phyloP scores from a whole-genome alignment of 345 rosid species.

The Excoecaria agallocha region DNA sequence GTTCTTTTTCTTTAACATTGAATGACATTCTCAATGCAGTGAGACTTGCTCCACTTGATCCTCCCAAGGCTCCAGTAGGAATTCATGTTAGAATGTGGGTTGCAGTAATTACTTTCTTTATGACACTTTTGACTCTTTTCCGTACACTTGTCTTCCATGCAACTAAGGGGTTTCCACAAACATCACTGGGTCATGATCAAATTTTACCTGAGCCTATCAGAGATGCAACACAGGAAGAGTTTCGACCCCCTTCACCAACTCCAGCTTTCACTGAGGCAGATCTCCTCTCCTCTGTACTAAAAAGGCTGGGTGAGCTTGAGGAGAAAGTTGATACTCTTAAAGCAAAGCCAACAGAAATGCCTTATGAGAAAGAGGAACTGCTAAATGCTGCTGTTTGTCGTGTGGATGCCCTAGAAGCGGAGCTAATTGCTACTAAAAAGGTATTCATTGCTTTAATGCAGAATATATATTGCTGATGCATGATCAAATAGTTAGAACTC shows the following conservation, averaged over 20 bases:
- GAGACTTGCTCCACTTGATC: conserved; percentile 28
- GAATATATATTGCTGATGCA: neutral
- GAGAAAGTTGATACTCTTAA: conserved; percentile 78
- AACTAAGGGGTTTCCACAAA: conserved; percentile 46
- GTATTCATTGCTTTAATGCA: conserved; percentile 28
- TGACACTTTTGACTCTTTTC: conserved; percentile 56
- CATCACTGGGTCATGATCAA: conserved; percentile 32
- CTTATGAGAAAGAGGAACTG: conserved; percentile 91
- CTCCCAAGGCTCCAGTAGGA: conserved; percentile 55
- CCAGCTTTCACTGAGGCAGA: conserved; percentile 51
- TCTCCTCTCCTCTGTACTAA: conserved; percentile 62
- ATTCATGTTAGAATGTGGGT: conserved; percentile 43
- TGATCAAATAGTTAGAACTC: neutral
- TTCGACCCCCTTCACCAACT: conserved; percentile 56
- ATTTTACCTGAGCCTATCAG: conserved; percentile 33
- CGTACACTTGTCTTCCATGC: conserved; percentile 43
- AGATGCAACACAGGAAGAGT: conserved; percentile 42
- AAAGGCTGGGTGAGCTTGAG: conserved; percentile 84
- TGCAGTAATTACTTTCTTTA: conserved; percentile 53
- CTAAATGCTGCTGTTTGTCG: conserved; percentile 97
- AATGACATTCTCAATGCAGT: conserved; percentile 43
- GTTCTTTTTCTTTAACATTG: neutral
- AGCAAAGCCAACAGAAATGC: conserved; percentile 94
- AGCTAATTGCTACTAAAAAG: conserved; percentile 97
- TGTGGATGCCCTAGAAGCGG: conserved; percentile 97